phyloP scores from a whole-genome alignment of 129 eudicot genomes.

The Logfia minima region DNA sequence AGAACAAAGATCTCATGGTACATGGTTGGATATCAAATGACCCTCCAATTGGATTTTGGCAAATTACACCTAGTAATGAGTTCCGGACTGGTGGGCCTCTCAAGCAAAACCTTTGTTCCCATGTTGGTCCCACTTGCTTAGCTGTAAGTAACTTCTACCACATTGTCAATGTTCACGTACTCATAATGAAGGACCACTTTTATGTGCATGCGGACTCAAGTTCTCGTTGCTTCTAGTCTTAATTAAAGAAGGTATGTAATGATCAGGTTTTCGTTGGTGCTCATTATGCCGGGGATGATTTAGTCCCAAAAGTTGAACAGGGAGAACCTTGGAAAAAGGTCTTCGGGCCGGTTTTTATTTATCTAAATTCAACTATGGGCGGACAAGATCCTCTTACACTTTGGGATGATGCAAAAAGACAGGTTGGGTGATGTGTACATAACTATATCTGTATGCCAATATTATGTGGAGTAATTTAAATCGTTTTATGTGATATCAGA shows the following conservation, averaged over 20 bases:
- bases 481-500: conserved; percentile 26
- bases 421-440: conserved; percentile 35
- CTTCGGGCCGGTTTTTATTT: conserved; percentile 22
- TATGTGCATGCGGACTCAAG: conserved; percentile 5
- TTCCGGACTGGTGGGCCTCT: conserved; percentile 75
- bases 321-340: conserved; percentile 71
- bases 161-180: background rate
- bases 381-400: conserved; percentile 38
- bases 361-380: conserved; percentile 40
- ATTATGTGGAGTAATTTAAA: too few species aligned
- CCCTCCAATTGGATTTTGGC: conserved; percentile 72
- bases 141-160: conserved; percentile 46
- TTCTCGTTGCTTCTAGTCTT: background rate
- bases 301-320: conserved; percentile 39
- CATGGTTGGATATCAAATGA: conserved; percentile 71
- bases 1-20: conserved; percentile 56
- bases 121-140: conserved; percentile 68
- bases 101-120: conserved; percentile 75
- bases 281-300: conserved; percentile 60
- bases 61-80: conserved; percentile 71
- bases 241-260: conserved; percentile 1
- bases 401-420: conserved; percentile 68
- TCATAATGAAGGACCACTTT: background rate
- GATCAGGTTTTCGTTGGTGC: conserved; percentile 53
- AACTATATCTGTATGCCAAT: background rate